Conservation (phyloP, 768 basidiomycete genomes). For the Mycena rebaudengoi region DNA sequence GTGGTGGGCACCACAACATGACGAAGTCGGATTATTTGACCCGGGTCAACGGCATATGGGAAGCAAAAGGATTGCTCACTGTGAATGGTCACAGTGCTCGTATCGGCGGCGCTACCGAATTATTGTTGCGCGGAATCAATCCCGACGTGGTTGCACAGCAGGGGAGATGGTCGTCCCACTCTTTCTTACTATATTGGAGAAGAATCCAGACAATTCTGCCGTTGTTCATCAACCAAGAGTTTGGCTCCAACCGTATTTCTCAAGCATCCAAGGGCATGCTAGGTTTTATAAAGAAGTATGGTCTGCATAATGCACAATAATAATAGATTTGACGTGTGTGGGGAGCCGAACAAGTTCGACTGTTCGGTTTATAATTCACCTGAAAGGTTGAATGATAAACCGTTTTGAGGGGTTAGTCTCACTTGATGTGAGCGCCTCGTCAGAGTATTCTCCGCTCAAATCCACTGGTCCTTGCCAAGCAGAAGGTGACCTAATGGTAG, state of each 20-base stretch:
- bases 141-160: constrained; percentile 43
- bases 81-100: constrained; percentile 16
- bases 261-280: background rate
- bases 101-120: constrained; percentile 37
- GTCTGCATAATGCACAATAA: background rate
- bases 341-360: constrained; percentile 13
- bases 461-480: too few relatives aligned
- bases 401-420: constrained; percentile 11
- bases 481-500: too few relatives aligned
- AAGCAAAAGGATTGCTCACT: background rate
- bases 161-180: constrained; percentile 43
- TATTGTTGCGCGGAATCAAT: constrained; percentile 34
- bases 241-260: background rate
- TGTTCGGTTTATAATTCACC: constrained; percentile 5
- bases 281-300: constrained; percentile 1
- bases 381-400: background rate
- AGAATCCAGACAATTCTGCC: background rate
- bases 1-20: background rate
- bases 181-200: constrained; percentile 33
- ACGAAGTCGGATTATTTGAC: background rate
- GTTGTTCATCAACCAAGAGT: background rate
- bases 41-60: background rate
- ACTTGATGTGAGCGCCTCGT: background rate
- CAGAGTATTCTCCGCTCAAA: background rate
- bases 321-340: background rate